Percentiles rank a stretch among this genome's conserved stretches.
These are phyloP conservation scores for Knoxia roxburghii DNA, from an alignment of 257 asterid genomes.

Conservation along the genomic window DNA sequence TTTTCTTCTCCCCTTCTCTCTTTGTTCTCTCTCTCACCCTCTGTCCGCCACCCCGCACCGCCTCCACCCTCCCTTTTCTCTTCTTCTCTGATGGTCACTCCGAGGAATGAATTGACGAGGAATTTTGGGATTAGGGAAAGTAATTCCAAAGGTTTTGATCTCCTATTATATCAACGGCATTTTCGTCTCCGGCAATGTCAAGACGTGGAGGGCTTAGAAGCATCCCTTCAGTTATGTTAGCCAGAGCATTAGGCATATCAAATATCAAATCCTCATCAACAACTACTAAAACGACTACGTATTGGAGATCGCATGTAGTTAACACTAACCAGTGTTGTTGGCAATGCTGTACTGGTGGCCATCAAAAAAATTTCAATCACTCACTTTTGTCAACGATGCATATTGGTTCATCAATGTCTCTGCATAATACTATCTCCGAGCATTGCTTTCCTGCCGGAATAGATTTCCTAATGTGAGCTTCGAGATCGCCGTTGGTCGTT, in stretches of 20 bases:
- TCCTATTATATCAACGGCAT: constrained; percentile 10
- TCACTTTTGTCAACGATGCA: not conserved
- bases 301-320: not conserved
- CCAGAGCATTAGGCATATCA: constrained; percentile 61
- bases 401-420: not conserved
- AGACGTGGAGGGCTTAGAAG: constrained; percentile 65
- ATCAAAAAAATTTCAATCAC: no score
- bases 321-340: not conserved
- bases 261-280: constrained; percentile 73
- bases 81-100: no score
- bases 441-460: not conserved
- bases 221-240: constrained; percentile 73
- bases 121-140: constrained; percentile 23
- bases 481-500: no score
- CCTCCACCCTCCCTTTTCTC: no score
- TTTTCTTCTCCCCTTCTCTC: no score
- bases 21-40: no score
- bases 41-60: no score
- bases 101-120: no score
- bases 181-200: constrained; percentile 27
- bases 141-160: constrained; percentile 47
- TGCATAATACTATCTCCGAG: not conserved
- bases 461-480: not conserved
- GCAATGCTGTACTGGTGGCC: no score
- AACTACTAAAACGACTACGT: not conserved